These are phyloP conservation scores for Paecilomyces dactylethromorphus DNA, from an alignment of 2,329 filamentous ascomycete species.

Conservation along the genomic window DNA sequence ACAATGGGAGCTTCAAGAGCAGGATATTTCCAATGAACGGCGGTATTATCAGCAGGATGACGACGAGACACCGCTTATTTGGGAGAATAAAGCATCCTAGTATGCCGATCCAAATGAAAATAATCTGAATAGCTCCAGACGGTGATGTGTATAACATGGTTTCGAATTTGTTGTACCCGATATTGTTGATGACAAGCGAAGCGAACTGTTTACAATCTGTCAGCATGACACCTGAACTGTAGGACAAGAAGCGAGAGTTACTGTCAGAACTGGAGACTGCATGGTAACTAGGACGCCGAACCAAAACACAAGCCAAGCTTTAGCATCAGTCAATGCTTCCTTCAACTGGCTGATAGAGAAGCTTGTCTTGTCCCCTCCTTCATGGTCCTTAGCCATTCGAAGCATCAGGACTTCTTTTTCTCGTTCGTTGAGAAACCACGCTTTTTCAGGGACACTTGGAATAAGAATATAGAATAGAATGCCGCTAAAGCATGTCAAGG, in stretches of 20 bases:
- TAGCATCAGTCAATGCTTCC: constrained; percentile 39
- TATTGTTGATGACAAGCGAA: constrained; percentile 43
- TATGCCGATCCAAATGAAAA: constrained; percentile 42
- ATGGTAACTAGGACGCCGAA: constrained; percentile 44
- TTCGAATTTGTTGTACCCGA: constrained; percentile 39
- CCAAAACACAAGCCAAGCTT: constrained; percentile 40
- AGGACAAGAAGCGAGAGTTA: constrained; percentile 7
- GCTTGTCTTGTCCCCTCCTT: constrained; percentile 37
- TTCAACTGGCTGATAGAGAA: constrained; percentile 40
- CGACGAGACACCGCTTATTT: constrained; percentile 32
- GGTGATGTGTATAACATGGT: constrained; percentile 45
- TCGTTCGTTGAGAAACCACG: constrained; percentile 43
- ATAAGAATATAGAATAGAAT: constrained; percentile 42
- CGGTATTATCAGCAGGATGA: constrained; percentile 33
- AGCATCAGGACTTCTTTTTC: constrained; percentile 38
- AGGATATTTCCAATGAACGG: constrained; percentile 42
- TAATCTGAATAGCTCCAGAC: constrained; percentile 43
- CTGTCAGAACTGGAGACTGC: constrained; percentile 40
- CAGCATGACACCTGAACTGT: constrained; percentile 1
- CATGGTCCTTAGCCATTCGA: constrained; percentile 30
- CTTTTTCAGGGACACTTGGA: constrained; percentile 40
- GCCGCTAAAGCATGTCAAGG: constrained; percentile 38
- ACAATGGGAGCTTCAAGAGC: constrained; percentile 35
- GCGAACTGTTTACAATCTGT: constrained; percentile 32
- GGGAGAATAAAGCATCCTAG: constrained; percentile 34